These are phyloP conservation scores for Arabidopsis hybrid DNA, from an alignment of 441 rosid genomes.

Conservation along the genomic window DNA sequence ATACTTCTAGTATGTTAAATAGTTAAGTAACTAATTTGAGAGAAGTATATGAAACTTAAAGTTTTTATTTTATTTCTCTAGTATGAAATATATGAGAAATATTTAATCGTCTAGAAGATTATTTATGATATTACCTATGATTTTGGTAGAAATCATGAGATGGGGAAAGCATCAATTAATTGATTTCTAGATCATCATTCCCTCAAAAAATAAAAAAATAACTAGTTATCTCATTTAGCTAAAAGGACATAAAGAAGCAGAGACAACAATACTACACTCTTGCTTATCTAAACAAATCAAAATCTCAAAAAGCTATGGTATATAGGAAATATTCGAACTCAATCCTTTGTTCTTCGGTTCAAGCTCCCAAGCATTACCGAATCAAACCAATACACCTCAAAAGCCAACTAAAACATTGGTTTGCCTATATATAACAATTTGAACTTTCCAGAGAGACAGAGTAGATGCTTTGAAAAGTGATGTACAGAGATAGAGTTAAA, in stretches of 20 bases:
- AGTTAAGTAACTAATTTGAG: too few species aligned
- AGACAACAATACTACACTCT: neutral
- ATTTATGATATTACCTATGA: too few species aligned
- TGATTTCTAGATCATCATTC: too few species aligned
- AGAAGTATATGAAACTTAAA: too few species aligned
- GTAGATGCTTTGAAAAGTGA: constrained; percentile 21
- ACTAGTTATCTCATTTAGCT: too few species aligned
- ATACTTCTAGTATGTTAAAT: too few species aligned
- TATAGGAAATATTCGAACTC: constrained; percentile 2
- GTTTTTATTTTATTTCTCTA: too few species aligned
- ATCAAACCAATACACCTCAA: constrained; percentile 8
- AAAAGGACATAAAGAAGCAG: neutral
- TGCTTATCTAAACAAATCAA: neutral
- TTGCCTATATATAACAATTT: constrained; percentile 10
- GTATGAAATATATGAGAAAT: too few species aligned
- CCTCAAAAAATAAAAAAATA: too few species aligned
- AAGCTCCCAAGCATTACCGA: constrained; percentile 2
- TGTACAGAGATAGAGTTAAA: neutral
- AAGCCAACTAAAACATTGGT: constrained; percentile 6
- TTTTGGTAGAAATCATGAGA: too few species aligned
- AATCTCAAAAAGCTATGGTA: neutral
- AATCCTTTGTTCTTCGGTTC: neutral
- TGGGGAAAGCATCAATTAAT: too few species aligned
- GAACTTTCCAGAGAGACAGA: constrained; percentile 15
- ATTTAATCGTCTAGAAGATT: too few species aligned